phyloP scores from a whole-genome alignment of 345 rosid genomes.

The Pistacia atlantica region DNA sequence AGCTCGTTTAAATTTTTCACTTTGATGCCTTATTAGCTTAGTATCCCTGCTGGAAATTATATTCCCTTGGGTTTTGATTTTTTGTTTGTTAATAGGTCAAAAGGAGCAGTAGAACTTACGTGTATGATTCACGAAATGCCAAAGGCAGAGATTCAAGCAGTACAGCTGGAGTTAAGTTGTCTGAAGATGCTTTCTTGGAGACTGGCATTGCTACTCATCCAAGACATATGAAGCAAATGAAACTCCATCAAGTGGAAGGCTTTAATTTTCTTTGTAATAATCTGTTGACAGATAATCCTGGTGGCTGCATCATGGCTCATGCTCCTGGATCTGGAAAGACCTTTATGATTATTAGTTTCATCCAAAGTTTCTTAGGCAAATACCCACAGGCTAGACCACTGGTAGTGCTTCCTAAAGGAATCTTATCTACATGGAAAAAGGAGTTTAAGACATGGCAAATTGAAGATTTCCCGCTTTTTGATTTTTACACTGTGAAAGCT shows the following conservation, averaged over 20 bases:
- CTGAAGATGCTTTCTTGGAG: conserved; percentile 53
- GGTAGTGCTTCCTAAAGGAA: conserved; percentile 85
- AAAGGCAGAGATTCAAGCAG: conserved; percentile 48
- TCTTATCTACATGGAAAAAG: conserved; percentile 82
- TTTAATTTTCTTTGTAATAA: conserved; percentile 77
- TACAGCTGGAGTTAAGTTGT: conserved; percentile 42
- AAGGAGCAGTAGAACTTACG: conserved; percentile 58
- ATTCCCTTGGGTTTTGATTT: not conserved
- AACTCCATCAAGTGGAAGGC: conserved; percentile 88
- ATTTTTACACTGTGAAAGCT: conserved; percentile 75
- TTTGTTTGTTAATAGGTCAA: conserved; percentile 45
- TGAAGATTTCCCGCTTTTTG: conserved; percentile 66
- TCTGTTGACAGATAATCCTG: conserved; percentile 68
- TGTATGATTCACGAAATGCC: conserved; percentile 44
- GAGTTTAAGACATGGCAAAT: conserved; percentile 88
- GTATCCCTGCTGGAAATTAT: not conserved
- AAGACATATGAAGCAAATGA: conserved; percentile 78
- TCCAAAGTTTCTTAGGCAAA: conserved; percentile 87
- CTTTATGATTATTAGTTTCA: conserved; percentile 83
- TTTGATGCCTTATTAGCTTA: conserved; percentile 12
- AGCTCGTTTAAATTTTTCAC: not conserved
- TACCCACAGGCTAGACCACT: conserved; percentile 78
- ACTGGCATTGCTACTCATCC: conserved; percentile 78
- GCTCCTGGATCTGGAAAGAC: conserved; percentile 99
- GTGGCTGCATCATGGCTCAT: conserved; percentile 95